Evolutionary conservation across 169 alveolate species (phyloP).

Genomic region (Eimeria praecox): DNA sequence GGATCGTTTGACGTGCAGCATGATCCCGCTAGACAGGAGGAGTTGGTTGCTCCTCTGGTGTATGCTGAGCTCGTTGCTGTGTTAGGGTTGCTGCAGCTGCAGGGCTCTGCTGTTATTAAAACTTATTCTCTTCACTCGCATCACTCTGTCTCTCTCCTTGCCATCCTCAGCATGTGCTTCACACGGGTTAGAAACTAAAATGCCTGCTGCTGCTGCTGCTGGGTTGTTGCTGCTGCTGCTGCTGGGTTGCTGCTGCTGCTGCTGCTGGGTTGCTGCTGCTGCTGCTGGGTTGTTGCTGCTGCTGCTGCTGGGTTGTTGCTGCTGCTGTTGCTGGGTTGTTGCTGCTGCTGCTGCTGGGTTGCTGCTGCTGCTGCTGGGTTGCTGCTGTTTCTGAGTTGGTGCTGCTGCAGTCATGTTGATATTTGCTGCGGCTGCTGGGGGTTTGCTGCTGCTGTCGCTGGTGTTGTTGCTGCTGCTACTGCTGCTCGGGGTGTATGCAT

Average conservation of each 20-base stretch:
- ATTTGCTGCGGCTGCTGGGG: neutral
- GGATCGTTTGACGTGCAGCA: constrained; percentile 87
- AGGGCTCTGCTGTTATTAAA: constrained; percentile 84
- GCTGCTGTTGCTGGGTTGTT: neutral
- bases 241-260: neutral
- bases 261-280: neutral
- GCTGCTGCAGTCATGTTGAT: neutral
- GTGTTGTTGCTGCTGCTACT: constrained; percentile 18
- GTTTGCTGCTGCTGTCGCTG: neutral
- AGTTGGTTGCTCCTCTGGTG: constrained; percentile 85
- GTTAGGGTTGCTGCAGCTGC: constrained; percentile 84
- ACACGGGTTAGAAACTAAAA: constrained; percentile 59
- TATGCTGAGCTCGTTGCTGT: constrained; percentile 86
- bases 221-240: neutral
- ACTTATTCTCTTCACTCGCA: constrained; percentile 77
- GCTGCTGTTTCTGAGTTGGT: neutral
- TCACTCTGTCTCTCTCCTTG: constrained; percentile 78
- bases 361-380: neutral
- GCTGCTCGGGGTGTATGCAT: neutral
- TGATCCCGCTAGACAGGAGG: constrained; percentile 87
- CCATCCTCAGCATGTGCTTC: constrained; percentile 80
- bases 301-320: too few relatives aligned
- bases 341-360: constrained; percentile 24
- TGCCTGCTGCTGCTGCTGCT: constrained; percentile 21
- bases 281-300: neutral